Conservation (phyloP, 306 rosid species). For the Cucumis melo region DNA sequence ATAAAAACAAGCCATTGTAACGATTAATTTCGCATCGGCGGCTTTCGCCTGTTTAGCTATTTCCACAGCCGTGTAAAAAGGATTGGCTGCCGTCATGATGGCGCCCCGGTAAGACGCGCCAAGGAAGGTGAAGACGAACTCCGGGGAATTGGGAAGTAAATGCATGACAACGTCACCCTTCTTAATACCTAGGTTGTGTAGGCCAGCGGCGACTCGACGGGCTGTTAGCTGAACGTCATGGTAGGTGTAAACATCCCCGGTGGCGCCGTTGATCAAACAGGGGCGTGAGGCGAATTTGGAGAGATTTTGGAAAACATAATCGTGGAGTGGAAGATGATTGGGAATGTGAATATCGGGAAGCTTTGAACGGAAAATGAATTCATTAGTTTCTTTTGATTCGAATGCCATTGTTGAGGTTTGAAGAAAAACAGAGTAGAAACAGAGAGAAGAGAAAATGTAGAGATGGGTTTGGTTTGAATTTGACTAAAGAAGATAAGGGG, state of each 20-base stretch:
- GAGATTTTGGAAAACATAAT: slow-evolving; percentile 34
- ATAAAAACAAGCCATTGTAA: slow-evolving; percentile 32
- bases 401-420: neutral
- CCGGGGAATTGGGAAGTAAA: slow-evolving; percentile 57
- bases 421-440: neutral
- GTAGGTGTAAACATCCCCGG: slow-evolving; percentile 35
- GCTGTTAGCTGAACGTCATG: slow-evolving; percentile 33
- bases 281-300: slow-evolving; percentile 26
- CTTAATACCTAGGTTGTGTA: slow-evolving; percentile 28
- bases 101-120: slow-evolving; percentile 51
- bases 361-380: slow-evolving; percentile 45
- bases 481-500: neutral
- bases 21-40: slow-evolving; percentile 31
- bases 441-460: neutral
- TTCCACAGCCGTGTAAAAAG: slow-evolving; percentile 42
- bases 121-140: slow-evolving; percentile 51
- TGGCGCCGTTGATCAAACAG: slow-evolving; percentile 53
- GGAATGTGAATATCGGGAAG: slow-evolving; percentile 74
- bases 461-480: neutral
- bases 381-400: slow-evolving; percentile 8
- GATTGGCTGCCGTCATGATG: slow-evolving; percentile 55
- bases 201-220: slow-evolving; percentile 33
- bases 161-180: slow-evolving; percentile 52
- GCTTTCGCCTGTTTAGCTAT: slow-evolving; percentile 54
- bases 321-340: slow-evolving; percentile 51